Evolutionary conservation across 257 asterid genomes (phyloP), one percentile per base, ranked within the genome.

Genomic region (Cruciata laevipes): DNA sequence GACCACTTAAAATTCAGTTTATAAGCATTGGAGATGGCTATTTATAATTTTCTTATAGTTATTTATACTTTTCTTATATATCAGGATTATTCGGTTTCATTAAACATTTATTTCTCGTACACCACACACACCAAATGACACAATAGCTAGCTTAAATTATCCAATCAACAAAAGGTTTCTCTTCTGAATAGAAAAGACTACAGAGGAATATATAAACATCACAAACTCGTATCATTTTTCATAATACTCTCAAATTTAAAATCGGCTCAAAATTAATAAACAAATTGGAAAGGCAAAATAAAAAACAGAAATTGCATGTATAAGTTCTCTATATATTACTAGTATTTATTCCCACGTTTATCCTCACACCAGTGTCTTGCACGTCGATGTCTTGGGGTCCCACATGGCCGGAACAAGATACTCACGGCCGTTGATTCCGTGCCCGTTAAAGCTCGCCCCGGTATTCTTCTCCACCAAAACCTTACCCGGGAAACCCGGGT

Each of bases 361-460:
- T 25, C 67, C 31, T 77, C 70, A 81, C 25, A 75, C 77, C 38
- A 81, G 77, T 16, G 85, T 47, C 73, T 70, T 61, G 76, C 85
- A 81, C 25, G 76, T 60, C 4, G 75, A 67, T 17, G 71, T 75
- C 56, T 73, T 59, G 3, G 83, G 85, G 60, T 78, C 81, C 85
- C 85, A 81, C 83, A 81, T 81, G 7, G 86, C 84, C 20, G 87
- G 90, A 52, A 82, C 72, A 68, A 82, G 40, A 69, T 76, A 82
- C 40, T 75, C 80, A 0, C 87, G 69, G 3, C 80, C 75, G 3
- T 78, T 82, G 23, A 59, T 56, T 5, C 90, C 87, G 6, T 53
- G 72, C 24, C 84, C 84, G 69, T 80, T 85, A 38, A 80, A 85
- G 80, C 90, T 85, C 6, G 80, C 87, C 44, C 82, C 82, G 6